Conservation (phyloP, 2,329 filamentous ascomycete genomes). For the Fusarium verticillioides region DNA sequence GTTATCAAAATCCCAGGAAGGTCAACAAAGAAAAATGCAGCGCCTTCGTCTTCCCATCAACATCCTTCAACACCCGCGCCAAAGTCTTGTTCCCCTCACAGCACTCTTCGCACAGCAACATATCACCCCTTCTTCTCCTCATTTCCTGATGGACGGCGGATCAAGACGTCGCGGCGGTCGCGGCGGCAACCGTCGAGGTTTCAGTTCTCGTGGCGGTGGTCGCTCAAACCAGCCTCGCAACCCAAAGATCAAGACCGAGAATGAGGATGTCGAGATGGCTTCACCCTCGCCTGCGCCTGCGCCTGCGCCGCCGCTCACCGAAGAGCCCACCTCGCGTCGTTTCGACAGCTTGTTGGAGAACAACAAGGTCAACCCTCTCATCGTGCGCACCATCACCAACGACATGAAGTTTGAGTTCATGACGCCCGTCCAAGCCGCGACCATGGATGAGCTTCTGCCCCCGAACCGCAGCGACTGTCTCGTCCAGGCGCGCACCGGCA, state of each 20-base stretch:
- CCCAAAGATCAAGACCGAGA: background rate
- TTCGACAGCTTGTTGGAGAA: slow-evolving; percentile 57
- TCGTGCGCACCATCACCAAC: slow-evolving; percentile 60
- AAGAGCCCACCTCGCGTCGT: slow-evolving; percentile 57
- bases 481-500: slow-evolving; percentile 88
- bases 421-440: slow-evolving; percentile 66
- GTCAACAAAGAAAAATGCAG: slow-evolving; percentile 21
- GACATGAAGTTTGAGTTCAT: slow-evolving; percentile 63
- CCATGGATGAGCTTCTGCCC: slow-evolving; percentile 60
- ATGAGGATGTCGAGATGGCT: background rate
- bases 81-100: background rate
- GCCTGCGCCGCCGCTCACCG: slow-evolving; percentile 7
- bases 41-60: slow-evolving; percentile 7
- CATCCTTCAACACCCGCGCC: background rate
- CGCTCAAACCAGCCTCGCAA: slow-evolving; percentile 1
- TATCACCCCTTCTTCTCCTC: background rate
- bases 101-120: background rate
- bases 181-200: slow-evolving; percentile 5
- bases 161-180: slow-evolving; percentile 21
- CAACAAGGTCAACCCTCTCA: slow-evolving; percentile 56
- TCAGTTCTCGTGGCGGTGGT: slow-evolving; percentile 1
- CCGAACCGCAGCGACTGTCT: slow-evolving; percentile 64
- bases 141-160: slow-evolving; percentile 13
- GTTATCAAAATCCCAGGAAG: slow-evolving; percentile 7
- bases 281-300: background rate